Evolutionary conservation across 805 yeast genomes (phyloP), one percentile per base, ranked within the genome.

Genomic region (Zygotorulaspora chibaensis): DNA sequence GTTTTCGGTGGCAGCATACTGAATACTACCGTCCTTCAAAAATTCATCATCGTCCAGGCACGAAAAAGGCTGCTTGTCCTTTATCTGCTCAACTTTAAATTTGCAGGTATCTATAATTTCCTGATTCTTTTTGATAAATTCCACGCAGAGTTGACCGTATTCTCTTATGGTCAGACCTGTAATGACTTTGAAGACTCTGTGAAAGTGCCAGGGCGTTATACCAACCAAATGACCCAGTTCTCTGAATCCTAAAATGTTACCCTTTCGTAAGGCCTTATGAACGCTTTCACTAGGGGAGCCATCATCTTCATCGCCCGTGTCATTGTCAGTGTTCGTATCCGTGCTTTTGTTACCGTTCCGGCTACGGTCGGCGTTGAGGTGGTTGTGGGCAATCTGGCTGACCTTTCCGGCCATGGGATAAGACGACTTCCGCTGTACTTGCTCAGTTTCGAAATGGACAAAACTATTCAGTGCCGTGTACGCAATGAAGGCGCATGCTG

Each of bases 191-290:
- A 88, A 88, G 18, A 88, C 95, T 42, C 96, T 72, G 70, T 88
- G 96, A 66, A 88, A 88, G 66, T 88, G 96, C 96, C 96, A 88
- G 20, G 96, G 93, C 9, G 87, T 79, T 48, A 88, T 74, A 54
- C 84, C 84, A 8, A 89, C 82, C 60, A 87, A 84, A 16, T 87
- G 81, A 8, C 96, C 96, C 59, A 88, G 73, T 62, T 88, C 96
- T 63, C 87, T 85, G 70, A 88, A 88, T 0, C 90, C 91, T 38
- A 84, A 67, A 9, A 83, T 87, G 35, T 88, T 89, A 15, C 91
- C 91, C 64, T 87, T 73, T 71, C 85, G 77, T 61, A 56, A 45
- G 12, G 55, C 53, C 16, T 42, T 46, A 5, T 46, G 20, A 11
- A 55, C 51, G 39, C 55, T 46, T 17, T 52, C 57, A 17, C 49